phyloP scores from a whole-genome alignment of 768 basidiomycete genomes.

The Rhizopogon vinicolor region DNA sequence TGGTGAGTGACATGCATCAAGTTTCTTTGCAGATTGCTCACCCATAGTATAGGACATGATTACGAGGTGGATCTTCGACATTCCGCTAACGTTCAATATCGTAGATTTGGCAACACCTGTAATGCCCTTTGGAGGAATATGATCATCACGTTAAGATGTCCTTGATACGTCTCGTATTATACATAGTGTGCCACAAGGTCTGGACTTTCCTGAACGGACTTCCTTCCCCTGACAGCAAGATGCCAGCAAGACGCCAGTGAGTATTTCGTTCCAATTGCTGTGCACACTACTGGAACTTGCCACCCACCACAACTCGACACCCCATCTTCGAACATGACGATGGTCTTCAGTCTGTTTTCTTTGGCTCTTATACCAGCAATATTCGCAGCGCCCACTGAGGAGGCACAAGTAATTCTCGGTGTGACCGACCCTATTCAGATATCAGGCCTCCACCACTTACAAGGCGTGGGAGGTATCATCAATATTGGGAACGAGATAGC shows the following conservation, averaged over 20 bases:
- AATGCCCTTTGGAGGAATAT: not conserved
- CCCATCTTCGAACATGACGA: constrained; percentile 30
- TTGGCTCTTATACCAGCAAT: constrained; percentile 31
- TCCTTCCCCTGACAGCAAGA: too few species aligned
- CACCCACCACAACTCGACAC: too few species aligned
- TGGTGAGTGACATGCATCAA: constrained; percentile 40
- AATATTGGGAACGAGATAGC: constrained; percentile 40
- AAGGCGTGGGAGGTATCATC: constrained; percentile 39
- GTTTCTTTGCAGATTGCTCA: not conserved
- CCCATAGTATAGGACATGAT: constrained; percentile 45
- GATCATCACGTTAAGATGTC: not conserved
- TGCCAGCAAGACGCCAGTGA: too few species aligned
- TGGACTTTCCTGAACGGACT: too few species aligned
- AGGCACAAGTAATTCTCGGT: constrained; percentile 41
- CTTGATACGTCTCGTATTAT: not conserved
- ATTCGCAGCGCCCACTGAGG: constrained; percentile 34
- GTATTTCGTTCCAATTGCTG: too few species aligned
- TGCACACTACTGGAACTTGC: too few species aligned
- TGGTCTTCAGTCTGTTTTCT: constrained; percentile 27
- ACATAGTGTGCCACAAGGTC: too few species aligned
- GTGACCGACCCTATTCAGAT: constrained; percentile 16
- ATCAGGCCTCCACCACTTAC: constrained; percentile 23
- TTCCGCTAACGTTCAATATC: constrained; percentile 33
- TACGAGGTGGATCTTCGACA: constrained; percentile 52
- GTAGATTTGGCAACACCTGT: not conserved